phyloP scores from a whole-genome alignment of 192 early-diverging fungal species.

The Kickxella alabastrina region DNA sequence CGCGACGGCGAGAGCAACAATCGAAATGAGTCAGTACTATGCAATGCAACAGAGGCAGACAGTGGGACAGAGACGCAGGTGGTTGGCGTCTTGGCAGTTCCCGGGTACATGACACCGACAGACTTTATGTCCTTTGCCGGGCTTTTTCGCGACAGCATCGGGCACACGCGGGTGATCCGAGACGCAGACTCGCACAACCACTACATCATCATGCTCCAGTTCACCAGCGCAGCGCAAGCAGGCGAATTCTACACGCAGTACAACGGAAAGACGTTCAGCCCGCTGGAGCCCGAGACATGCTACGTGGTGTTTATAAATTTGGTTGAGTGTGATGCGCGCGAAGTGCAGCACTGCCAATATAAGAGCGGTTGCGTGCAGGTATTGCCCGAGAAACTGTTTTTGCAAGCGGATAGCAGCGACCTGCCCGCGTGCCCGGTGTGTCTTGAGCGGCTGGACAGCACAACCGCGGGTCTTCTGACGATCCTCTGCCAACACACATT shows the following conservation, averaged over 20 bases:
- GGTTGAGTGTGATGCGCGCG: constrained; percentile 60
- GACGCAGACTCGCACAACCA: constrained; percentile 76
- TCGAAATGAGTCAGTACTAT: no score
- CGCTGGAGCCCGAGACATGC: constrained; percentile 80
- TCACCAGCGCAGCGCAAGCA: constrained; percentile 59
- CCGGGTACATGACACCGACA: constrained; percentile 80
- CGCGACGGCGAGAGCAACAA: neutral
- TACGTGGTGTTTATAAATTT: constrained; percentile 77
- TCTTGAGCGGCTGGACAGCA: constrained; percentile 89
- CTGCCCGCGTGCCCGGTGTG: constrained; percentile 96
- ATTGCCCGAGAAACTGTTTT: neutral
- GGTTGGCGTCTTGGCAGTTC: constrained; percentile 70
- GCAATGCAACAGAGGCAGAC: no score
- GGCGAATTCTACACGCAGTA: constrained; percentile 68
- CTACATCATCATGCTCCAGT: constrained; percentile 84
- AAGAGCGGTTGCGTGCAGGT: constrained; percentile 3
- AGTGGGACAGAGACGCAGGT: neutral
- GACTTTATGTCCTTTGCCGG: constrained; percentile 88
- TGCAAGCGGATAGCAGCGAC: constrained; percentile 36
- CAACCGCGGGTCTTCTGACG: constrained; percentile 83
- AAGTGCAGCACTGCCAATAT: constrained; percentile 32
- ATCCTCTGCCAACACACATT: constrained; percentile 95
- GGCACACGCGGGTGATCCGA: constrained; percentile 72
- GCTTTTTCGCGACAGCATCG: constrained; percentile 60
- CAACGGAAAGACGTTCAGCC: constrained; percentile 83